Evolutionary conservation across 2,329 filamentous ascomycete genomes (phyloP), one percentile per base, ranked within the genome.

Genomic region (Colletotrichum chlorophyti): DNA sequence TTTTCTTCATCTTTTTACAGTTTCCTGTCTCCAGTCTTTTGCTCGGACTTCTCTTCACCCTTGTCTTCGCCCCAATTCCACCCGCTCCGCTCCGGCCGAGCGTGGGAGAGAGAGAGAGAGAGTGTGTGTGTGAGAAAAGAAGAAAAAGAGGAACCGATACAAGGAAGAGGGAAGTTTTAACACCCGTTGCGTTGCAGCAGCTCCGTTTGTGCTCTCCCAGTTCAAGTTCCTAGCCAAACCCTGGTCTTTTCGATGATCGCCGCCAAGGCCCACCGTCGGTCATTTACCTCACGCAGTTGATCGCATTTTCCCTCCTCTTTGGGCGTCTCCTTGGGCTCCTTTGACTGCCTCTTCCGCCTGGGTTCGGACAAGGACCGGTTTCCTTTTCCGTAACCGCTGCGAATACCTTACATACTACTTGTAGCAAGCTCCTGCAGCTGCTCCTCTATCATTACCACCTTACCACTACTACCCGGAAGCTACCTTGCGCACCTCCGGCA

Each of bases 271-370:
- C 45, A 59, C 61, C 24, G 37, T 31, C 48, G 21, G 48, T 63
- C 61, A 63, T 63, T 62, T 62, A 59, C 58, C 35, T 61, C 54
- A 53, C 42, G 43, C 53, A 53, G 42, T 61, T 54, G 53, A 60
- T 58, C 42, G 52, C 53, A 58, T 47, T 45, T 51, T 50, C 41
- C 40, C 23, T 57, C 41, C 34, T 58, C 32, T 53, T 60, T 53
- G 19, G 45, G 42, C 41, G 41, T 42, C 53, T 29, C 48, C 37
- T 38, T 32, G 34, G 26, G 23, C 42, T 31, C 47, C 35, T 29
- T 48, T 37, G 26, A 62, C 32, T 60, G 46, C 41, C 38, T 58
- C 34, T 24, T 37, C 40, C 34, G 24, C 42, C 15, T 23, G 17
- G 26, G 29, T 31, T 45, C 9, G 43, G 43, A 50, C 51, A 55